Evolutionary conservation across 768 basidiomycete genomes (phyloP), one percentile per base, ranked within the genome.

Genomic region (Mycena alexandri): DNA sequence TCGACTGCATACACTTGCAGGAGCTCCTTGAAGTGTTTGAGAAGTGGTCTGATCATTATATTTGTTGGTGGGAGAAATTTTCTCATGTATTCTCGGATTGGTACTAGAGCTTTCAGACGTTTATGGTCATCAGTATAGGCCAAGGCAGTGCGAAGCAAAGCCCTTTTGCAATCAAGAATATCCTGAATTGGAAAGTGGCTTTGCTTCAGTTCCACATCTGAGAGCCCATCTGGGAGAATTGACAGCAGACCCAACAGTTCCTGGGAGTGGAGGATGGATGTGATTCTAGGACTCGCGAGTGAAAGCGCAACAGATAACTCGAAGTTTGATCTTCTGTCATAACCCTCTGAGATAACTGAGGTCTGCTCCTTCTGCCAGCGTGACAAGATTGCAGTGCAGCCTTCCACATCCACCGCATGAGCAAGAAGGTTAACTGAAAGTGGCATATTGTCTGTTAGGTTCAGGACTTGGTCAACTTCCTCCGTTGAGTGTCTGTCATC

Each of bases 61-160:
- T 13, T 0, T 2, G 8, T 10, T 11, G 50, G 38, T 0, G 60
- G 50, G 5, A 51, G 25, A 29, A 29, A 29, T 29, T 29, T 29
- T 29, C 6, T 22, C 38, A 52, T 61, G 29, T 61, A 42, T 42
- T 61, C 59, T 2, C 59, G 36, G 36, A 61, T 61, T 3, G 59
- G 59, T 8, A 47, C 42, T 3, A 59, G 21, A 2, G n/a, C 10
- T 14, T 59, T 59, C 4, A 59, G 5, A 14, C 43, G 22, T 29
- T 29, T 19, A 11, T 57, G 22, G 1, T 46, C 56, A 46, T 44
- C 25, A 46, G 16, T 34, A 12, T 44, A 57, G 10, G 25, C 56
- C 42, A 57, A 22, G 2, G 56, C 43, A 19, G 56, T 57, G 16
- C 46, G 29, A 14, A 61, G 14, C 24, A 61, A 17, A 13, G 50